Conservation (phyloP, 176 grass and related monocot genomes). For the Elymus sibiricus region DNA sequence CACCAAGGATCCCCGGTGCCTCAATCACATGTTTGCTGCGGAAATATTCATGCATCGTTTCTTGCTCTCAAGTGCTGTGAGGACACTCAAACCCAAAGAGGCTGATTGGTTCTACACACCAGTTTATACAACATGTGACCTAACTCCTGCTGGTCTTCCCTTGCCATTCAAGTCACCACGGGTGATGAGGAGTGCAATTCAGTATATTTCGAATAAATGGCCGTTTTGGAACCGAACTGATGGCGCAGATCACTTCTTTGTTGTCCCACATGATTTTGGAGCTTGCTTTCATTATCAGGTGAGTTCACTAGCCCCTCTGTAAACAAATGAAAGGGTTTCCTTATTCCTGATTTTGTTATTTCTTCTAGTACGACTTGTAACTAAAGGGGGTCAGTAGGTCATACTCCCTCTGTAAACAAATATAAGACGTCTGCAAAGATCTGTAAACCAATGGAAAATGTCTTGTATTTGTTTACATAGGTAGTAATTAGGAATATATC, state of each 20-base stretch:
- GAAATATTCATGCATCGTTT: conserved; percentile 99
- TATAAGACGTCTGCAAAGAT: too few relatives aligned
- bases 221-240: conserved; percentile 88
- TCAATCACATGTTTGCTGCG: conserved; percentile 93
- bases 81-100: conserved; percentile 88
- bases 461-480: too few relatives aligned
- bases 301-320: background rate
- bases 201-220: conserved; percentile 81
- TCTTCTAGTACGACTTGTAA: background rate
- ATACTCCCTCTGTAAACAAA: too few relatives aligned
- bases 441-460: too few relatives aligned
- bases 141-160: conserved; percentile 78
- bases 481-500: background rate
- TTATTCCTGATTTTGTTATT: background rate
- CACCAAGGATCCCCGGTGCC: conserved; percentile 86
- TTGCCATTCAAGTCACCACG: conserved; percentile 89
- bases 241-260: conserved; percentile 89
- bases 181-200: conserved; percentile 92
- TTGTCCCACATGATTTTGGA: conserved; percentile 95
- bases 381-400: background rate
- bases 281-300: conserved; percentile 97
- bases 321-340: background rate
- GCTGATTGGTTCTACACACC: conserved; percentile 97
- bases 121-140: conserved; percentile 87
- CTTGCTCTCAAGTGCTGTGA: conserved; percentile 78